These are phyloP conservation scores for Umbelopsis sp. DNA, from an alignment of 371 early-diverging fungal genomes.

Conservation along the genomic window DNA sequence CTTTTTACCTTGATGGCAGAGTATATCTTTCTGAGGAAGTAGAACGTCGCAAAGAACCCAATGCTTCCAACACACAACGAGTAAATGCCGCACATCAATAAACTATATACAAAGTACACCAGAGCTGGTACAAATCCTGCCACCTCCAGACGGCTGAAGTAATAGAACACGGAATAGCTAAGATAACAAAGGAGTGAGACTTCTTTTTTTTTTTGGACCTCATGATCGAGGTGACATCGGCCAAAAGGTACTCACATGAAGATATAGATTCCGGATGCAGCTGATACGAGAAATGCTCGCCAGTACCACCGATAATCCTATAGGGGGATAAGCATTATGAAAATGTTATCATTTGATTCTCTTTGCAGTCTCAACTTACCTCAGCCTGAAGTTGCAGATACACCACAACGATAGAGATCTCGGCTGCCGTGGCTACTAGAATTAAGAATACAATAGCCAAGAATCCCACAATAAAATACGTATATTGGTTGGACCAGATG, in stretches of 20 bases:
- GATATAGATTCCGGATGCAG: slow-evolving; percentile 74
- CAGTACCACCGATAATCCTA: slow-evolving; percentile 84
- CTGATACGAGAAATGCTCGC: slow-evolving; percentile 77
- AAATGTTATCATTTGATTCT: background rate
- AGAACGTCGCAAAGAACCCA: slow-evolving; percentile 76
- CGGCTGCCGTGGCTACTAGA: slow-evolving; percentile 78
- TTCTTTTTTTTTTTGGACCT: slow-evolving; percentile 8
- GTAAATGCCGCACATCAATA: slow-evolving; percentile 55
- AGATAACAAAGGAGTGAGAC: slow-evolving; percentile 25
- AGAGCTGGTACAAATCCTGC: slow-evolving; percentile 56
- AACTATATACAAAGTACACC: slow-evolving; percentile 58
- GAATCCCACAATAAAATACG: slow-evolving; percentile 88
- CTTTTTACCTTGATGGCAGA: slow-evolving; percentile 69
- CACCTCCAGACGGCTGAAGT: slow-evolving; percentile 51
- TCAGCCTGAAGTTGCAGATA: slow-evolving; percentile 90
- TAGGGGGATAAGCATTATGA: background rate
- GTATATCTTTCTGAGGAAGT: slow-evolving; percentile 78
- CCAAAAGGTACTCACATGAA: slow-evolving; percentile 59
- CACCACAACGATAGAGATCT: slow-evolving; percentile 86
- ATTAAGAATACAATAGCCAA: slow-evolving; percentile 81
- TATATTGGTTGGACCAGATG: slow-evolving; percentile 50
- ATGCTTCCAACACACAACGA: slow-evolving; percentile 76
- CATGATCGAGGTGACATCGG: slow-evolving; percentile 18
- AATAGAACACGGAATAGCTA: slow-evolving; percentile 54
- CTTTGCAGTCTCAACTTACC: slow-evolving; percentile 34